Evolutionary conservation across 176 grass and related monocot species (phyloP), one percentile per base, ranked within the genome.

Genomic region (Zoysia pacifica): DNA sequence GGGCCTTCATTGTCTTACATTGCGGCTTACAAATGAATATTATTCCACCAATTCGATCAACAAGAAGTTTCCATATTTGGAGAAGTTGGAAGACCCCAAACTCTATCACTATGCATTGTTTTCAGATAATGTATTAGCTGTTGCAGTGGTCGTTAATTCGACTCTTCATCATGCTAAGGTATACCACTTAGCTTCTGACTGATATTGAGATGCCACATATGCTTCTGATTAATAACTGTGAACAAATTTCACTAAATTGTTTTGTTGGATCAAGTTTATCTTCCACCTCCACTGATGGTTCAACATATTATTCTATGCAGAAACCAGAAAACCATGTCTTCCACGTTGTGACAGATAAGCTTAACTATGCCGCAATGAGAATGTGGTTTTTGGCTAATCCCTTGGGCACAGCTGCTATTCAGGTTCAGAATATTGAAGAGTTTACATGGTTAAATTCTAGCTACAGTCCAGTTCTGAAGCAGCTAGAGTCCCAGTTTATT

Each of bases 321-420:
- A 75, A 89, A 67, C 96, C 96, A 14, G 81, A 82, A 64, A 79
- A 95, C 11, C 88, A 93, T 84, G 92, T 95, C 65, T 98, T 94
- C 81, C 96, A 98, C 82, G 84, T 98, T 41, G 96, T 98, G 61
- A 98, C 96, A 0, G 88, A 95, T 82, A 91, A 77, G 74, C 86
- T 95, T 77, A 98, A 95, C 62, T 95, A 98, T 80, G 92, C 90
- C 73, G 90, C 96, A 62, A 95, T 98, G 90, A 94, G 82, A 79
- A 93, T 93, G 96, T 98, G 96, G 96, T 98, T 98, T 68, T 83
- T 95, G 67, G 86, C 90, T 89, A 94, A 93, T 75, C 90, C 86
- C 35, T 81, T 82, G 42, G 88, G 84, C n/a, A 82, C 91, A 84
- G 63, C 92, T 60, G 80, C 84, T 52, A 78, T 98, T 82, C 83